Evolutionary conservation across 2,329 filamentous ascomycete species (phyloP), one percentile per base, ranked within the genome.

Genomic region (Lasiodiplodia hormozganensis): DNA sequence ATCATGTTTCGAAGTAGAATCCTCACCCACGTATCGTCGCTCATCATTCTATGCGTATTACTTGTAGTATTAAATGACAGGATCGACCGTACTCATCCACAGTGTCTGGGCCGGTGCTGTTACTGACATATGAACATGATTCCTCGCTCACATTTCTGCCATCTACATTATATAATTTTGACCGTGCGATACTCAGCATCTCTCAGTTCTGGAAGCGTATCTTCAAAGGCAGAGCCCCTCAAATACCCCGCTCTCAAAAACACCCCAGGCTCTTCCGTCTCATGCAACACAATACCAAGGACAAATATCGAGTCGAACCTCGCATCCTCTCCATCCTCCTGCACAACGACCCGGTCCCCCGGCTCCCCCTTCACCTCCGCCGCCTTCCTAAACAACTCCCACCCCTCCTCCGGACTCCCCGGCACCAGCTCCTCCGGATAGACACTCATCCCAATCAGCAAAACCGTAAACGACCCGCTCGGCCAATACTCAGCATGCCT

Each of bases 181-280:
- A 4, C 78, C 77, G 53, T 56, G 16, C 28, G 14, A n/a, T 21
- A 56, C 3, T 56, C 18, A 0, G 53, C 53, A 7, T 36, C 31
- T 6, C 25, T 56, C 18, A 56, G 28, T 34, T 56, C 53, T 0
- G 31, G 5, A 8, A 56, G 53, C 18, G 53, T 36, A 36, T 36
- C 53, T 12, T 36, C 28, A 31, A 56, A 36, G 16, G 31, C 53
- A 8, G 53, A 36, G 14, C 28, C 53, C 1, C 31, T 16, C 4
- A 56, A 11, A 21, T n/a, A 56, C 2, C 53, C 53, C 16, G 53
- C 28, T 4, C 53, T n/a, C 5, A 36, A 8, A 36, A 23, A 56
- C 53, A 21, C 31, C 2, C 53, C 53, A 8, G 16, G 21, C 28
- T n/a, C 14, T 2, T 34, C 53, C 53, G 31, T 38, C 10, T 56